phyloP scores from a whole-genome alignment of 108 stramenopile species.

The Fistulifera solaris region DNA sequence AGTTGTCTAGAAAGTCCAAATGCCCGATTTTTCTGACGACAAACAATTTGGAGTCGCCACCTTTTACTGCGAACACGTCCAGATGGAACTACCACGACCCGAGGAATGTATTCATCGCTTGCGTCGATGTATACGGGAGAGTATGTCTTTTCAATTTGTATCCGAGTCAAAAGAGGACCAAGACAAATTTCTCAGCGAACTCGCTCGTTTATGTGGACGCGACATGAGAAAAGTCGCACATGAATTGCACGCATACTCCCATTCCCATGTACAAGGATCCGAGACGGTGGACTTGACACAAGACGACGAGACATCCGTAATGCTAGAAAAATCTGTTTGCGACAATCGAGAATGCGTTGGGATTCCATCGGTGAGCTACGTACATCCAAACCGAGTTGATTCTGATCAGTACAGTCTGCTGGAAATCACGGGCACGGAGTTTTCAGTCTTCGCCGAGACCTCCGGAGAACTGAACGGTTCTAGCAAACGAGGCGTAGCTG shows the following conservation, averaged over 20 bases:
- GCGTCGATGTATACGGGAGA: constrained; percentile 20
- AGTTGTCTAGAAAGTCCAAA: constrained; percentile 44
- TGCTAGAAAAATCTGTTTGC: too few relatives aligned
- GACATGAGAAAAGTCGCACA: constrained; percentile 56
- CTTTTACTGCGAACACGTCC: constrained; percentile 20
- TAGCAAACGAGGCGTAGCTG: neutral
- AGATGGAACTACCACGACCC: constrained; percentile 31
- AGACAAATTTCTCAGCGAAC: constrained; percentile 13
- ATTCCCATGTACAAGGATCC: neutral
- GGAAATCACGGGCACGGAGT: constrained; percentile 36
- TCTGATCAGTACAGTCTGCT: constrained; percentile 32
- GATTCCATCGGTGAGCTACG: neutral
- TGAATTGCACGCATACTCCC: constrained; percentile 48
- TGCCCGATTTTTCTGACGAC: constrained; percentile 77
- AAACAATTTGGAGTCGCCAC: constrained; percentile 16
- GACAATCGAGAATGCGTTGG: neutral
- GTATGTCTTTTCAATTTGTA: constrained; percentile 21
- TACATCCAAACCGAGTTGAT: constrained; percentile 10
- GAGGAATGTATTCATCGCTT: constrained; percentile 44
- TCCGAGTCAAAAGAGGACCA: constrained; percentile 2
- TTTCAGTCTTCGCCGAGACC: constrained; percentile 10
- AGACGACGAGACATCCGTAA: neutral
- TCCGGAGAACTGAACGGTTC: neutral
- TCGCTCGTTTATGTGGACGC: constrained; percentile 24
- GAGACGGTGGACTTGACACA: neutral